These are phyloP conservation scores for Penicillium robsamsonii DNA, from an alignment of 495 filamentous ascomycete species.

Conservation along the genomic window DNA sequence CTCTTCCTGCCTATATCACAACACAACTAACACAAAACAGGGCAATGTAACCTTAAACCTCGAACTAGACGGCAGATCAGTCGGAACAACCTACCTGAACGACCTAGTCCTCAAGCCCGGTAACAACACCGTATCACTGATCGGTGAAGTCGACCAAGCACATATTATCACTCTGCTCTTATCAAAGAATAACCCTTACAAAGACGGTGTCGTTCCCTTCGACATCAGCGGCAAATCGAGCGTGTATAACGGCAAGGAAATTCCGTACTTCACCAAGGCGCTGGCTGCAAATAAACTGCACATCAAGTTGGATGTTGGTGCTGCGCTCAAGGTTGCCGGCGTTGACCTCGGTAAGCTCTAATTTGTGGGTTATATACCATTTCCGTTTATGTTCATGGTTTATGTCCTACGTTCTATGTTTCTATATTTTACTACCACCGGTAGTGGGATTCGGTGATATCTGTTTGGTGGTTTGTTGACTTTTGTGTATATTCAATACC, in stretches of 20 bases:
- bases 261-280: slow-evolving; percentile 61
- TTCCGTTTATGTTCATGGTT: background rate
- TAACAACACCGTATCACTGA: slow-evolving; percentile 56
- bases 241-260: slow-evolving; percentile 54
- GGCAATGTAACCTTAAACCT: slow-evolving; percentile 66
- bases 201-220: slow-evolving; percentile 58
- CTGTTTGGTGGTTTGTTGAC: background rate
- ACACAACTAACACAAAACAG: slow-evolving; percentile 29
- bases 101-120: slow-evolving; percentile 61
- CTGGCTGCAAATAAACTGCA: slow-evolving; percentile 39
- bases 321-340: slow-evolving; percentile 29
- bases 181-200: slow-evolving; percentile 40
- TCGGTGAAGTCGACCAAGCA: slow-evolving; percentile 50
- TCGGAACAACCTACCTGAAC: slow-evolving; percentile 57
- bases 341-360: background rate
- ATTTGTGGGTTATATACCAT: background rate
- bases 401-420: background rate
- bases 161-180: slow-evolving; percentile 43
- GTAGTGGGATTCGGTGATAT: background rate
- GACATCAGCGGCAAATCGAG: slow-evolving; percentile 56
- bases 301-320: slow-evolving; percentile 41
- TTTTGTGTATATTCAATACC: slow-evolving; percentile 9
- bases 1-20: background rate
- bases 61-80: slow-evolving; percentile 44
- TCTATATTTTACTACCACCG: background rate